phyloP scores from a whole-genome alignment of 352 stramenopile species.

The Heterotrichella gracilis region DNA sequence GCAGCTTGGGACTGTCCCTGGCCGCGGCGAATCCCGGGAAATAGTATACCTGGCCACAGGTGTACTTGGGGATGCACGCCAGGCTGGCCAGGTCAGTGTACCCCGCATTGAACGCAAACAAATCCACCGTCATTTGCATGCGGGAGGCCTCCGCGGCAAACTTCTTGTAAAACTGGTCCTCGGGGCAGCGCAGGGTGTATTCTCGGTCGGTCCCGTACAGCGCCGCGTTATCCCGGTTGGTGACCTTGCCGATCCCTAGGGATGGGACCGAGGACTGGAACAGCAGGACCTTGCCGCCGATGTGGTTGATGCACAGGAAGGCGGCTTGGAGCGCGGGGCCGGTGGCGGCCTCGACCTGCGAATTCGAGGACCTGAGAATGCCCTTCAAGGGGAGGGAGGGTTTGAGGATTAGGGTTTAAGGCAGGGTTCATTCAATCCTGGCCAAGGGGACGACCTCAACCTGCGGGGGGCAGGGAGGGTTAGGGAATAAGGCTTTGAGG shows the following conservation, averaged over 20 bases:
- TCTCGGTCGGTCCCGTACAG: constrained; percentile 34
- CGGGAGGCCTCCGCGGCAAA: constrained; percentile 75
- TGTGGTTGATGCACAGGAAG: constrained; percentile 75
- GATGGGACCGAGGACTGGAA: constrained; percentile 37
- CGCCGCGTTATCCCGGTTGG: constrained; percentile 34
- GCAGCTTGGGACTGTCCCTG: constrained; percentile 58
- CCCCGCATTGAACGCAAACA: constrained; percentile 65
- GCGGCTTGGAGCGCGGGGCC: constrained; percentile 61
- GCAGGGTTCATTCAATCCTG: too few species aligned
- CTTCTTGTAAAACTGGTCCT: constrained; percentile 48
- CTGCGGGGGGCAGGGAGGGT: too few species aligned
- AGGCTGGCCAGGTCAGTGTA: constrained; percentile 84
- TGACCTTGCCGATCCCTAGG: constrained; percentile 34
- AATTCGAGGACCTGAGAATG: too few species aligned
- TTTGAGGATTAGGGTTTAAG: too few species aligned
- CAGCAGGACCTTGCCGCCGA: constrained; percentile 40
- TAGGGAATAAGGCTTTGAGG: too few species aligned
- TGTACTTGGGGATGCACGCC: constrained; percentile 62
- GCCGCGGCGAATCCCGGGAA: constrained; percentile 65
- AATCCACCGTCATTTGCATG: constrained; percentile 92
- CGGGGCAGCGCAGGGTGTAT: constrained; percentile 47
- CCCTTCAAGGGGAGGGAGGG: too few species aligned
- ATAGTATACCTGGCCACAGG: constrained; percentile 69
- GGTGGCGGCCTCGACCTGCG: too few species aligned
- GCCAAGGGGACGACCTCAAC: too few species aligned